Percentiles rank a stretch among this genome's conserved stretches.
phyloP scores from a whole-genome alignment of 768 basidiomycete genomes.

The Amyloporia xantha region DNA sequence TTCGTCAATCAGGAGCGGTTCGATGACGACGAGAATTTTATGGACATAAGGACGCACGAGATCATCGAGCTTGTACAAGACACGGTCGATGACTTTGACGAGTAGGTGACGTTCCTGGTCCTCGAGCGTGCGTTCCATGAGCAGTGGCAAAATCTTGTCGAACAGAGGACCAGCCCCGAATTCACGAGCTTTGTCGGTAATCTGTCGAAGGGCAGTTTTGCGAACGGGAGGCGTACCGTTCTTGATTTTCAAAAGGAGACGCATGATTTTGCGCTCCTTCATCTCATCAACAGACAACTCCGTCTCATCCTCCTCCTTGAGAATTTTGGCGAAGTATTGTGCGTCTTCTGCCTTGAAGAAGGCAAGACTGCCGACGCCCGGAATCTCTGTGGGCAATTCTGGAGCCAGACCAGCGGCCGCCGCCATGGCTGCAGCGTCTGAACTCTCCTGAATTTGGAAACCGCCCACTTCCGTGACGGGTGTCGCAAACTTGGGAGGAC shows the following conservation, averaged over 20 bases:
- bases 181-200: conserved; percentile 98
- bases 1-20: conserved; percentile 97
- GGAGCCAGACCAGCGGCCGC: conserved; percentile 90
- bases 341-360: conserved; percentile 99
- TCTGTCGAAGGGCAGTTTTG: conserved; percentile 95
- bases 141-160: conserved; percentile 95
- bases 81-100: conserved; percentile 98
- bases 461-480: conserved; percentile 60
- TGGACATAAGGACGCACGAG: conserved; percentile 98
- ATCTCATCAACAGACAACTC: conserved; percentile 92
- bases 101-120: conserved; percentile 97
- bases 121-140: conserved; percentile 97
- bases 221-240: conserved; percentile 98
- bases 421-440: conserved; percentile 80
- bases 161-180: conserved; percentile 97
- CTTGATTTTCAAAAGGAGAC: conserved; percentile 95
- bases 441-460: conserved; percentile 95
- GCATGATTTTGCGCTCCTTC: conserved; percentile 99
- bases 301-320: conserved; percentile 93
- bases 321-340: conserved; percentile 93
- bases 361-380: conserved; percentile 92
- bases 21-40: conserved; percentile 99
- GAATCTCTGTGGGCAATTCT: conserved; percentile 94
- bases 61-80: conserved; percentile 98
- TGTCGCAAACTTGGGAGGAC: conserved; percentile 46